A percentile compares a stretch with the other conserved stretches of the same genome.
Evolutionary conservation across 75 land plant species (phyloP).

Genomic region (Cryptomeria japonica): DNA sequence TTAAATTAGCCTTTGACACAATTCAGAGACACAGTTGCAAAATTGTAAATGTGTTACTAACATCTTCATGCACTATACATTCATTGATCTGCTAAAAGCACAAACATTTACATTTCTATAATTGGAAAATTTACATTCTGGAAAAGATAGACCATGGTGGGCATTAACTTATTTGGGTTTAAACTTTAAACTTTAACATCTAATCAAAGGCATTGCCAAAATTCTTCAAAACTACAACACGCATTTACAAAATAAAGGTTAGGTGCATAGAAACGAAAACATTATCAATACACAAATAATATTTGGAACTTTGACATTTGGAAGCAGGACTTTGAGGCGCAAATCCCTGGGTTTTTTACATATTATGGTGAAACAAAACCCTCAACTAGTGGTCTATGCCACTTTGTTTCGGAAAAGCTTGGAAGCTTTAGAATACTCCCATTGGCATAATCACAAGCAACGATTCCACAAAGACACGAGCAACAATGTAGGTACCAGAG

Average conservation of each 20-base stretch:
- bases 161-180: background rate
- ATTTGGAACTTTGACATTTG: background rate
- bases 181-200: no score
- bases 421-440: background rate
- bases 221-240: background rate
- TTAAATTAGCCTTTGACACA: background rate
- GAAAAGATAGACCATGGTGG: background rate
- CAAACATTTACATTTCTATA: background rate
- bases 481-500: background rate
- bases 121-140: background rate
- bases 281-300: background rate
- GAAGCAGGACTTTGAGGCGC: background rate
- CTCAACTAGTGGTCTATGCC: background rate
- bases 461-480: background rate
- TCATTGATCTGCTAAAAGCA: background rate
- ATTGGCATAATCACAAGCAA: background rate
- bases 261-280: background rate
- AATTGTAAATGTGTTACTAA: background rate
- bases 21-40: background rate
- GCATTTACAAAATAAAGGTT: background rate
- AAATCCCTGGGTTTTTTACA: background rate
- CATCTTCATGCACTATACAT: background rate
- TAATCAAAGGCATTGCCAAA: no score
- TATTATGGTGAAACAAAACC: background rate
- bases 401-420: background rate